Conservation (phyloP, 192 early-diverging fungal species). For the Rhizophagus clarus region DNA sequence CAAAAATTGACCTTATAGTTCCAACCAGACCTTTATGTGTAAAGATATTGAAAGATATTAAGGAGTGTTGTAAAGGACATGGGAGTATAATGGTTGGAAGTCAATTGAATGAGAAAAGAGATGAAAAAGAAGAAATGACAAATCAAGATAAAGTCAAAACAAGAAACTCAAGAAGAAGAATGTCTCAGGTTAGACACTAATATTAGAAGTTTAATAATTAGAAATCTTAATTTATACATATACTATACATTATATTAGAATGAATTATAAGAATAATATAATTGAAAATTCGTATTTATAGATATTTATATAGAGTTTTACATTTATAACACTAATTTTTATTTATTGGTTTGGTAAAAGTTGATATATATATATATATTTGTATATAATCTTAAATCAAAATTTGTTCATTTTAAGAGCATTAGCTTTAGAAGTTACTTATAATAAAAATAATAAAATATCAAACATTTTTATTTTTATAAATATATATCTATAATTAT, state of each 20-base stretch:
- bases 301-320: not conserved
- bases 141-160: not conserved
- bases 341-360: no score
- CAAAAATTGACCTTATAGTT: conserved; percentile 27
- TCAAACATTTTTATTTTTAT: no score
- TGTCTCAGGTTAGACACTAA: conserved; percentile 22
- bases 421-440: not conserved
- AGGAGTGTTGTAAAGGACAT: conserved; percentile 10
- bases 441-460: not conserved
- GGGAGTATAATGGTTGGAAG: conserved; percentile 10
- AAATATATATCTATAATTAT: no score
- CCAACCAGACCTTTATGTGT: conserved; percentile 26
- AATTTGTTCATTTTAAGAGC: not conserved
- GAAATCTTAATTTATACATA: not conserved
- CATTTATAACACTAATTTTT: not conserved
- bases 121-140: not conserved
- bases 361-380: not conserved
- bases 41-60: conserved; percentile 23
- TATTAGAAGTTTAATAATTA: not conserved
- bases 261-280: not conserved
- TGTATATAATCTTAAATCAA: not conserved
- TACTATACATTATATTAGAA: not conserved
- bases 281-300: not conserved
- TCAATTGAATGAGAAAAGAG: conserved; percentile 15
- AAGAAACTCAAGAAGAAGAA: conserved; percentile 26